phyloP scores from a whole-genome alignment of 179 eudicot species.

The Patellifolia procumbens region DNA sequence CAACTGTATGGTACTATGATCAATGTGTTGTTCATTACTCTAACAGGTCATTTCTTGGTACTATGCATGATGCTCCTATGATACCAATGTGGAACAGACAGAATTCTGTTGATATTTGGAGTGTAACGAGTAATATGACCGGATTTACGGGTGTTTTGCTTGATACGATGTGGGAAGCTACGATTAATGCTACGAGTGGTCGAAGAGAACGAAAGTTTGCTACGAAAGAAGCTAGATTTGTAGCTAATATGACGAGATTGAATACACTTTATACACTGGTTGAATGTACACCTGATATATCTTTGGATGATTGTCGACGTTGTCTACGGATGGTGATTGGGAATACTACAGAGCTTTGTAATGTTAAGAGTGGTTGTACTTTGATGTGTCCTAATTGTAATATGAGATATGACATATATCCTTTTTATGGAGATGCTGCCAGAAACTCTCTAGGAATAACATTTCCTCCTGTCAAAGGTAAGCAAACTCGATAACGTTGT shows the following conservation, averaged over 20 bases:
- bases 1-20: constrained; percentile 37
- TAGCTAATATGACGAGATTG: constrained; percentile 21
- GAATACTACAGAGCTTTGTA: constrained; percentile 33
- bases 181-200: constrained; percentile 25
- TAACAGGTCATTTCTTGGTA: constrained; percentile 32
- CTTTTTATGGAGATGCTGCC: constrained; percentile 27
- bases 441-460: background rate
- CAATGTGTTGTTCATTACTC: constrained; percentile 38
- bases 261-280: constrained; percentile 30
- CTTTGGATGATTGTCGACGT: constrained; percentile 23
- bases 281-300: constrained; percentile 36
- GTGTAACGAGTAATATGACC: constrained; percentile 23
- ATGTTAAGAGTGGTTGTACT: constrained; percentile 38
- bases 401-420: constrained; percentile 34
- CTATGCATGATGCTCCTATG: constrained; percentile 34
- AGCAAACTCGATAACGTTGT: background rate
- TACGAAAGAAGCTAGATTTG: constrained; percentile 29
- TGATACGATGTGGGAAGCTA: constrained; percentile 25
- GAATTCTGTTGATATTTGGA: constrained; percentile 29
- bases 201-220: constrained; percentile 29
- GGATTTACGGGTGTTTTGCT: constrained; percentile 32
- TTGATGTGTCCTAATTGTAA: constrained; percentile 40
- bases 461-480: constrained; percentile 11
- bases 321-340: constrained; percentile 32
- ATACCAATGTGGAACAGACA: constrained; percentile 42